These are phyloP conservation scores for Trebouxiophyceae sp. DNA, from an alignment of 163 green algal species.

Conservation along the genomic window DNA sequence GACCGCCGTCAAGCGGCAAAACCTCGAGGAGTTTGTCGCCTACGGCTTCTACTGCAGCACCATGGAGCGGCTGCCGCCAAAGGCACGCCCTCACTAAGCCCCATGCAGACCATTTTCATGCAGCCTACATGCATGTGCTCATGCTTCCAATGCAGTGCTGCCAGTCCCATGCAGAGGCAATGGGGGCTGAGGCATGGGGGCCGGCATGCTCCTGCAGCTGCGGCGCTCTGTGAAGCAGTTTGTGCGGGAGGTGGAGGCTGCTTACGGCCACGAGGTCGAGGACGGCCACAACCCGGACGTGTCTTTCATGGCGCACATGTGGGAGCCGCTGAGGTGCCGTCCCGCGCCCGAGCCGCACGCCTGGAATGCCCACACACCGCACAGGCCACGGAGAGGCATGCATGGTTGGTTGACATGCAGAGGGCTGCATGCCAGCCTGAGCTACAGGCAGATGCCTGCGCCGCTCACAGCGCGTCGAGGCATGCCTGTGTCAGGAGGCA, in stretches of 20 bases:
- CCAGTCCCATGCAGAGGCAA: too few species aligned
- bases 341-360: too few species aligned
- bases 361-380: too few species aligned
- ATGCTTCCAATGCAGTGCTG: too few species aligned
- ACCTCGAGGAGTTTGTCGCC: conserved; percentile 48
- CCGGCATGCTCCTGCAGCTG: conserved; percentile 7
- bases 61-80: conserved; percentile 1
- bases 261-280: conserved; percentile 20
- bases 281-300: conserved; percentile 29
- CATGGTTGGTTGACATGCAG: too few species aligned
- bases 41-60: conserved; percentile 40
- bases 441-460: too few species aligned
- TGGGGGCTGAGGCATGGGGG: too few species aligned
- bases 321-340: conserved; percentile 35
- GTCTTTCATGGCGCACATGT: conserved; percentile 45
- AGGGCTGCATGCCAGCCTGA: too few species aligned
- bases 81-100: conserved; percentile 5
- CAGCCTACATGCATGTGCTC: background rate
- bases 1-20: conserved; percentile 26
- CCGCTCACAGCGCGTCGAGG: too few species aligned
- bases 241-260: conserved; percentile 16
- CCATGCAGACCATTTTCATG: too few species aligned
- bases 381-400: too few species aligned
- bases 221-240: background rate
- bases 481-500: too few species aligned